Conservation (phyloP, 2,329 filamentous ascomycete genomes). For the Keithomyces neogunnii region DNA sequence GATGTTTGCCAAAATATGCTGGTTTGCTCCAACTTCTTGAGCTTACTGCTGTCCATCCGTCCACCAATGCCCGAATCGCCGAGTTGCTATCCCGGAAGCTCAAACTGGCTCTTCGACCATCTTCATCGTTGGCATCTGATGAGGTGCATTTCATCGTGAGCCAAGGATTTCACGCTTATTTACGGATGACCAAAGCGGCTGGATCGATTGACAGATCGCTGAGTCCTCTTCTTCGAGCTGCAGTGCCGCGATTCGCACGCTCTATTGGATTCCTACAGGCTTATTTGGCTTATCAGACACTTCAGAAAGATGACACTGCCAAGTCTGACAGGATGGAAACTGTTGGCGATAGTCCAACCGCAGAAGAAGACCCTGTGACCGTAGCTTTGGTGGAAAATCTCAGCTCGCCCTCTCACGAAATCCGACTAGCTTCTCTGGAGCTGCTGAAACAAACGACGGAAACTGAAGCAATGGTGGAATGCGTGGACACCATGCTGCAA, state of each 20-base stretch:
- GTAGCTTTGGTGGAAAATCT: constrained; percentile 64
- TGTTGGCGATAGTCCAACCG: constrained; percentile 31
- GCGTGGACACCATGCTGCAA: constrained; percentile 54
- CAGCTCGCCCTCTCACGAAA: constrained; percentile 62
- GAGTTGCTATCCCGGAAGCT: constrained; percentile 58
- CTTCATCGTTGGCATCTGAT: constrained; percentile 48
- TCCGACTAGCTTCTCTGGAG: constrained; percentile 65
- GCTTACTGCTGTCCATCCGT: constrained; percentile 54
- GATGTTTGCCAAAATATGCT: constrained; percentile 59
- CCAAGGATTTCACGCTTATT: constrained; percentile 65
- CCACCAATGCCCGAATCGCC: constrained; percentile 57
- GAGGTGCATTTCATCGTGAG: constrained; percentile 67
- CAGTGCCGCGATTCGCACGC: constrained; percentile 57
- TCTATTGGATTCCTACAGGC: constrained; percentile 59
- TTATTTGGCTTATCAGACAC: constrained; percentile 46
- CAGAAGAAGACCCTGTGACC: constrained; percentile 53
- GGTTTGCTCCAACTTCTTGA: constrained; percentile 57
- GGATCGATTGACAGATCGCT: constrained; percentile 50
- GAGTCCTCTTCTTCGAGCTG: constrained; percentile 57
- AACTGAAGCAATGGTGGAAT: constrained; percentile 14
- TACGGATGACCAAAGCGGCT: constrained; percentile 54
- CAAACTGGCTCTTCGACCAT: constrained; percentile 54
- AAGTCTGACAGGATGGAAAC: constrained; percentile 17
- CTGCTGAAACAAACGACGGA: constrained; percentile 54
- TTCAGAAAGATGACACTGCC: constrained; percentile 11